Conservation (phyloP, 2,329 filamentous ascomycete genomes). For the Aaosphaeria pasadenensis region DNA sequence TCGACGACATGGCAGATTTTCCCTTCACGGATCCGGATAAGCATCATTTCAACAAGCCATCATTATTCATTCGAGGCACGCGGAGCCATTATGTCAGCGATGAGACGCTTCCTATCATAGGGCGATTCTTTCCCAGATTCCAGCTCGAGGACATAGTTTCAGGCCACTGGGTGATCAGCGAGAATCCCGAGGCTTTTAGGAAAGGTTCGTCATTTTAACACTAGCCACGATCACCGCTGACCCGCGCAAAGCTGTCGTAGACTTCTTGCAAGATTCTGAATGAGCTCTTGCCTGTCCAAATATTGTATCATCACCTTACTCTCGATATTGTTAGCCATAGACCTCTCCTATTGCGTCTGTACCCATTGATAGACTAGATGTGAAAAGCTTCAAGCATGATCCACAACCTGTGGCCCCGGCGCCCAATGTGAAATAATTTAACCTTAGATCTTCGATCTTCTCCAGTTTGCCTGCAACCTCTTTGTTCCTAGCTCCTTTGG, state of each 20-base stretch:
- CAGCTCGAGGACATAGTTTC: constrained; percentile 69
- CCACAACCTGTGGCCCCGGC: too few relatives aligned
- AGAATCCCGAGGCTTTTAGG: constrained; percentile 77
- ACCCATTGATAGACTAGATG: too few relatives aligned
- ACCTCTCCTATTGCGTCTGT: too few relatives aligned
- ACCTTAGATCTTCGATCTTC: too few relatives aligned
- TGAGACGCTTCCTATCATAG: constrained; percentile 74
- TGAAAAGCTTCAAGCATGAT: too few relatives aligned
- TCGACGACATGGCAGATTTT: constrained; percentile 82
- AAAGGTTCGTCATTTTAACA: constrained; percentile 50
- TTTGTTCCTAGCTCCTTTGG: too few relatives aligned
- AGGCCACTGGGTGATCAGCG: constrained; percentile 88
- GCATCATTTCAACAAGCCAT: constrained; percentile 69
- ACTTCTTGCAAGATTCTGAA: constrained; percentile 56
- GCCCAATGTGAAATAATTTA: too few relatives aligned
- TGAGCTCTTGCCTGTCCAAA: constrained; percentile 13
- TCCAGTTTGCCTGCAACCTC: too few relatives aligned
- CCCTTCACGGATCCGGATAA: constrained; percentile 74
- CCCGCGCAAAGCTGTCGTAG: constrained; percentile 53
- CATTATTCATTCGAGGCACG: constrained; percentile 77
- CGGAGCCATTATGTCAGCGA: constrained; percentile 77
- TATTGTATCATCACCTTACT: not conserved
- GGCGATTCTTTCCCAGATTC: constrained; percentile 79
- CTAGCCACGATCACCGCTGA: constrained; percentile 1
- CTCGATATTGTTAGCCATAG: too few relatives aligned